phyloP scores from a whole-genome alignment of 2,329 filamentous ascomycete genomes.

The Nakataea oryzae region DNA sequence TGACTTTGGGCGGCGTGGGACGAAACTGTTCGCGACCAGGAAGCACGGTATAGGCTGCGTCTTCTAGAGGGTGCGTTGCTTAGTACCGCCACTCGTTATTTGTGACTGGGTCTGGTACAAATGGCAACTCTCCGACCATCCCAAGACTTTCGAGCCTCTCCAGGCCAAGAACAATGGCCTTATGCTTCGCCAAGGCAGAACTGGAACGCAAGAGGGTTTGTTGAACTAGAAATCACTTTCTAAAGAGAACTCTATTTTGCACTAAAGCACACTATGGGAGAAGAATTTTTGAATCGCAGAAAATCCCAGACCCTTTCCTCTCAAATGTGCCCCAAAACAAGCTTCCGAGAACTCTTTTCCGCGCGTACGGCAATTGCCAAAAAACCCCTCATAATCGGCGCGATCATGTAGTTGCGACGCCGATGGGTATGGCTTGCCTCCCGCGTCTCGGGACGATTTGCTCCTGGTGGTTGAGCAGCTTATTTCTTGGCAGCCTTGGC shows the following conservation, averaged over 20 bases:
- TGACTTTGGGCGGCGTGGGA: too few relatives aligned
- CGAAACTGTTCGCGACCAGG: too few relatives aligned
- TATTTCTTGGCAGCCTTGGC: conserved; percentile 70
- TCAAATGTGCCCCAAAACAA: conserved; percentile 19
- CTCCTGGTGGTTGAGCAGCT: conserved; percentile 19
- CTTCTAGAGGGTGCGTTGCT: too few relatives aligned
- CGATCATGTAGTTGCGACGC: conserved; percentile 6
- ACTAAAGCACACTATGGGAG: conserved; percentile 18
- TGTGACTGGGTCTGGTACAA: too few relatives aligned
- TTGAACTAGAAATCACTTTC: conserved; percentile 15
- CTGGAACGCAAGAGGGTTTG: not conserved
- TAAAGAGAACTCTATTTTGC: conserved; percentile 21
- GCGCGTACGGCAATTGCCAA: conserved; percentile 4
- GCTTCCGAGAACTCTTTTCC: conserved; percentile 15
- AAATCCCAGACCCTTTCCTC: conserved; percentile 18
- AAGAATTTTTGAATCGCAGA: conserved; percentile 20
- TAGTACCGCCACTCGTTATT: too few relatives aligned
- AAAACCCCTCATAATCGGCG: conserved; percentile 14
- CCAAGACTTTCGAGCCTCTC: too few relatives aligned
- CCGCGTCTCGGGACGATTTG: conserved; percentile 9
- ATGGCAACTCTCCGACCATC: too few relatives aligned
- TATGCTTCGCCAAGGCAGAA: not conserved
- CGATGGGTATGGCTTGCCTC: conserved; percentile 8
- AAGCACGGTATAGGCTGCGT: too few relatives aligned
- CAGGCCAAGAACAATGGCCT: too few relatives aligned